Percentiles rank a stretch among this genome's conserved stretches.
Conservation (phyloP, 1,284 basidiomycete genomes). For the Rhodotorula mucilaginosa region DNA sequence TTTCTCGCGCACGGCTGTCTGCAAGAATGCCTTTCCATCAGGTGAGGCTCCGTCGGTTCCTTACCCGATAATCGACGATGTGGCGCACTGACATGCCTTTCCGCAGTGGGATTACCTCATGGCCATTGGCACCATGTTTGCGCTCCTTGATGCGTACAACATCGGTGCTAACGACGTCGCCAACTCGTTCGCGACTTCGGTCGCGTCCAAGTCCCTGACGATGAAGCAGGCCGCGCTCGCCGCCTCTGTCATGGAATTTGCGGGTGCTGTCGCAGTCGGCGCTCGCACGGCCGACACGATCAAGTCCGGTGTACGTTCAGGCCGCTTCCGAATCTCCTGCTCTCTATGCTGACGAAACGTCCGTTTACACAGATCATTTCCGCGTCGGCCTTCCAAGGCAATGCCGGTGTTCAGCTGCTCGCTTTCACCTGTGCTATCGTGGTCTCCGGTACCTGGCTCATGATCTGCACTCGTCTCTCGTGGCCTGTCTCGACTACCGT, state of each 20-base stretch:
- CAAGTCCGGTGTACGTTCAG: background rate
- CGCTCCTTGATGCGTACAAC: slow-evolving; percentile 54
- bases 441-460: slow-evolving; percentile 50
- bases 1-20: too few species aligned
- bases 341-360: slow-evolving; percentile 36
- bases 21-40: background rate
- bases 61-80: too few species aligned
- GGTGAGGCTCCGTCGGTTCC: background rate
- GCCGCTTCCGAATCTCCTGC: too few species aligned
- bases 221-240: slow-evolving; percentile 52
- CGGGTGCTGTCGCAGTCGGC: slow-evolving; percentile 53
- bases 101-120: slow-evolving; percentile 53
- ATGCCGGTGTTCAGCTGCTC: slow-evolving; percentile 54
- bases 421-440: slow-evolving; percentile 53
- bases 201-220: slow-evolving; percentile 53
- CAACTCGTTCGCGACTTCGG: slow-evolving; percentile 55
- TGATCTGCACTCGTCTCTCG: slow-evolving; percentile 50
- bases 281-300: slow-evolving; percentile 48
- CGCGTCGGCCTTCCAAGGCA: slow-evolving; percentile 49
- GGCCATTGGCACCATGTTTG: slow-evolving; percentile 50
- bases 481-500: slow-evolving; percentile 51
- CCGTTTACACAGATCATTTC: slow-evolving; percentile 50
- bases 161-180: slow-evolving; percentile 53
- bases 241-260: slow-evolving; percentile 53
- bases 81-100: slow-evolving; percentile 7